Base-by-base conservation (phyloP, 352 stramenopile species). In the Hyaloperonospora arabidopsidis region DNA sequence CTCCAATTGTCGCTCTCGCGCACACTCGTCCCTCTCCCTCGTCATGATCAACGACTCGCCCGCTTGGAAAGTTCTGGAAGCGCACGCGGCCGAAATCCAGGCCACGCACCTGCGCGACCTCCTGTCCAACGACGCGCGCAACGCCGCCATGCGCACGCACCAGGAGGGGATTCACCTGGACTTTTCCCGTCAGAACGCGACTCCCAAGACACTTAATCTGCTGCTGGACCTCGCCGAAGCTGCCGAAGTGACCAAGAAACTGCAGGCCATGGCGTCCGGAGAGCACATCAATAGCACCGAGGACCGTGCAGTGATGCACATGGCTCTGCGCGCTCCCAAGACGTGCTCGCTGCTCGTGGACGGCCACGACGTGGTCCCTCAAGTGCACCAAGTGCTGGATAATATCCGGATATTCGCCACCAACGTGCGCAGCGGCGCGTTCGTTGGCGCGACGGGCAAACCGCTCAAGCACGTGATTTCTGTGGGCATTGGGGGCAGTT, bases 281-380 rank as follows among this genome's bases (percentile, higher is more conserved):
- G 84, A 89, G 57, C 83, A 97, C 45, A 95, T 99, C 34, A 99
- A 99, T 69, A 79, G 69, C 18, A 99, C 96, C 1, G 96, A 99
- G 74, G 81, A 95, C 59, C 83, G 95, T 51, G 88, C 94, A 0
- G 97, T 98, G 14, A 80, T 98, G 61, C 97, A 99, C 80, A 95
- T 98, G 65, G 88, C 96, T 5, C 74, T 99, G 52, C 83, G 97
- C 21, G 90, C 93, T 61, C 92, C 59, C 49, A 84, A 72, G 44
- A 76, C 67, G 48, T 70, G 93, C 58, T 61, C 78, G 63, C 73
- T 98, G 34, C 47, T 93, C 17, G 89, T 98, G 2, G 96, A 98
- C 68, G 95, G 93, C 39, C 81, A 89, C 57, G 89, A 98, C 74
- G 93, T 98, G 18, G 92, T 98, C 59, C 74, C 90, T 14, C 91